Percentiles rank a stretch among this genome's conserved stretches.
Evolutionary conservation across 768 basidiomycete genomes (phyloP).

Genomic region (Zangia roseola): DNA sequence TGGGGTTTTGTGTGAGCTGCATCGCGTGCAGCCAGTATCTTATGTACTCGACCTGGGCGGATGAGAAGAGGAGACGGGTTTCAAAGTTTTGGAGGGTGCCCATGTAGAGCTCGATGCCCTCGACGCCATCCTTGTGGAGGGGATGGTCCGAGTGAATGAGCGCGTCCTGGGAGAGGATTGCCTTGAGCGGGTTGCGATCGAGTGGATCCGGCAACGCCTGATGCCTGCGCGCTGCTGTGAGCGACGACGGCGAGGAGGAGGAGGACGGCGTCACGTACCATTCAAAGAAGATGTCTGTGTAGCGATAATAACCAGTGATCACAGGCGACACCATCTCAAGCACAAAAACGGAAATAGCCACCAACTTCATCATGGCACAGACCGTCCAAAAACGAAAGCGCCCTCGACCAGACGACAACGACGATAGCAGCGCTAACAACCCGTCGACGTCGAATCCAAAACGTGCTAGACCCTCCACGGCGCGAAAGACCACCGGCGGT

Average conservation of each 20-base stretch:
- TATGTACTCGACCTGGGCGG: constrained; percentile 80
- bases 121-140: constrained; percentile 55
- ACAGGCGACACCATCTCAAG: constrained; percentile 39
- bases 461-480: constrained; percentile 56
- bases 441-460: constrained; percentile 15
- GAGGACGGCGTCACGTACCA: constrained; percentile 45
- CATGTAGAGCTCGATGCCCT: constrained; percentile 71
- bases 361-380: constrained; percentile 59
- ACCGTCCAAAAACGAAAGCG: constrained; percentile 55
- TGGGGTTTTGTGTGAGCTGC: constrained; percentile 57
- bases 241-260: not conserved
- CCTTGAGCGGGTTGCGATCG: constrained; percentile 64
- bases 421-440: constrained; percentile 33
- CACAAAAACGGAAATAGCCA: constrained; percentile 12
- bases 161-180: constrained; percentile 67
- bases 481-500: constrained; percentile 80
- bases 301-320: constrained; percentile 75
- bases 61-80: constrained; percentile 77
- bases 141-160: constrained; percentile 73
- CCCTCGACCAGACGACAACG: constrained; percentile 32
- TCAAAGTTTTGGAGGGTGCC: constrained; percentile 78
- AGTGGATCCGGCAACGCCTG: constrained; percentile 54
- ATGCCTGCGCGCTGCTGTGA: constrained; percentile 41
- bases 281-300: constrained; percentile 83
- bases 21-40: constrained; percentile 82